Percentiles rank a stretch among this genome's conserved stretches.
Conservation (phyloP, 805 yeast species). For the Myxozyma geophila region DNA sequence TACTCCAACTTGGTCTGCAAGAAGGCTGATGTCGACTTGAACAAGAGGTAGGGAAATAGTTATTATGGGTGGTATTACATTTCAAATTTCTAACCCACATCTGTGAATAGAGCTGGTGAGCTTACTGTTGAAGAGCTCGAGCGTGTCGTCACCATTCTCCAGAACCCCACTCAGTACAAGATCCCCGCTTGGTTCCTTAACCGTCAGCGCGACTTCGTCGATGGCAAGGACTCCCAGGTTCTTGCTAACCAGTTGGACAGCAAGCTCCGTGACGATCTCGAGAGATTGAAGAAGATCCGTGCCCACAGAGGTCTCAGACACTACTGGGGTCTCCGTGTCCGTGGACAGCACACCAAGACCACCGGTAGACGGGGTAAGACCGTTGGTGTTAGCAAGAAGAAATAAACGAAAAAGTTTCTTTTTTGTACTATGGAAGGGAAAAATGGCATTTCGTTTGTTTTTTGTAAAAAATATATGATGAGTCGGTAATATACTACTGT, state of each 20-base stretch:
- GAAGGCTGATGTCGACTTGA: conserved; percentile 99
- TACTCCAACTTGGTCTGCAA: conserved; percentile 99
- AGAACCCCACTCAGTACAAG: conserved; percentile 99
- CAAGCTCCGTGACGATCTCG: conserved; percentile 99
- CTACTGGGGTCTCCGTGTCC: conserved; percentile 99
- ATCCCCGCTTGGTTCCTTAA: conserved; percentile 99
- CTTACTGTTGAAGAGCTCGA: conserved; percentile 99
- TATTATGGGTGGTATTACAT: not conserved
- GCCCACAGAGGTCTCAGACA: conserved; percentile 99
- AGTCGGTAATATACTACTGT: conserved; percentile 1
- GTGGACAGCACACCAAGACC: conserved; percentile 99
- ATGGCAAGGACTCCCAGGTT: conserved; percentile 99
- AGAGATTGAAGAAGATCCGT: conserved; percentile 99
- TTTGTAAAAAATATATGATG: conserved; percentile 5
- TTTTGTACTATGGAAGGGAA: conserved; percentile 25
- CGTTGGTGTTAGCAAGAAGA: conserved; percentile 54
- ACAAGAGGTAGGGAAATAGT: conserved; percentile 63
- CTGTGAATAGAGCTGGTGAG: conserved; percentile 80
- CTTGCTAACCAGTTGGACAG: conserved; percentile 99
- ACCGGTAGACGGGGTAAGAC: conserved; percentile 93
- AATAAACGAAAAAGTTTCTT: conserved; percentile 36
- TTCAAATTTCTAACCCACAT: not conserved
- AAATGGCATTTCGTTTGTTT: conserved; percentile 16
- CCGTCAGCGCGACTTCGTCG: conserved; percentile 98
- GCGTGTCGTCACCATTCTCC: conserved; percentile 99